Evolutionary conservation across 1,284 basidiomycete species (phyloP).

Genomic region (Blastosporella zonata): DNA sequence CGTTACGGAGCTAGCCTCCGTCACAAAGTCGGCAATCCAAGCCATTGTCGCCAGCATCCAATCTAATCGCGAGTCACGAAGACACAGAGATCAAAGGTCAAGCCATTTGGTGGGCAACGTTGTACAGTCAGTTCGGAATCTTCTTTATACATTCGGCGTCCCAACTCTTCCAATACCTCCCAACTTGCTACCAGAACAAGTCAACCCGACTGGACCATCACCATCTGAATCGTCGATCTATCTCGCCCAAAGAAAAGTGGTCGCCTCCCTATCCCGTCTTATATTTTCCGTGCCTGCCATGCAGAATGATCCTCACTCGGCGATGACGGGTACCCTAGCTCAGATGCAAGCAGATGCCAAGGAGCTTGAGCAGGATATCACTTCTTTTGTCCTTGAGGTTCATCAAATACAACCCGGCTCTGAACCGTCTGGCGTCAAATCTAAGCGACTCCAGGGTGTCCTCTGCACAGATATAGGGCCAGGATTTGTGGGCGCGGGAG

Average conservation of each 20-base stretch:
- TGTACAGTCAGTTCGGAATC: conserved; percentile 68
- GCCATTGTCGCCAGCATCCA: conserved; percentile 60
- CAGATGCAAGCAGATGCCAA: conserved; percentile 74
- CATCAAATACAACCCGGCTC: conserved; percentile 42
- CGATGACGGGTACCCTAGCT: conserved; percentile 59
- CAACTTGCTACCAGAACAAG: conserved; percentile 50
- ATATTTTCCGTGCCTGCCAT: conserved; percentile 74
- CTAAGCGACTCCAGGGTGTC: conserved; percentile 61
- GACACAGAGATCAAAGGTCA: conserved; percentile 47
- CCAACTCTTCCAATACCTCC: conserved; percentile 62
- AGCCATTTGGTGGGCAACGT: conserved; percentile 55
- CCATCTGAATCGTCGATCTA: conserved; percentile 59
- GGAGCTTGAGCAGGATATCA: conserved; percentile 72
- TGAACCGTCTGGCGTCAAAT: conserved; percentile 23
- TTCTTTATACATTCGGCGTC: conserved; percentile 68
- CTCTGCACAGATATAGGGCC: conserved; percentile 63
- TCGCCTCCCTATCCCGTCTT: conserved; percentile 71
- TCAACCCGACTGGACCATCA: conserved; percentile 41
- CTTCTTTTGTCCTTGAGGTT: conserved; percentile 70
- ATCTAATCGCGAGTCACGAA: conserved; percentile 28
- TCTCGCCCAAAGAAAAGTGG: conserved; percentile 72
- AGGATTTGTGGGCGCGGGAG: conserved; percentile 68
- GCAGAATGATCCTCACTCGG: conserved; percentile 66
- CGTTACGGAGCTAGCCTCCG: conserved; percentile 55
- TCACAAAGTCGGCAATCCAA: conserved; percentile 56